These are phyloP conservation scores for Xylaria sp. DNA, from an alignment of 2,329 filamentous ascomycete species.

Conservation along the genomic window DNA sequence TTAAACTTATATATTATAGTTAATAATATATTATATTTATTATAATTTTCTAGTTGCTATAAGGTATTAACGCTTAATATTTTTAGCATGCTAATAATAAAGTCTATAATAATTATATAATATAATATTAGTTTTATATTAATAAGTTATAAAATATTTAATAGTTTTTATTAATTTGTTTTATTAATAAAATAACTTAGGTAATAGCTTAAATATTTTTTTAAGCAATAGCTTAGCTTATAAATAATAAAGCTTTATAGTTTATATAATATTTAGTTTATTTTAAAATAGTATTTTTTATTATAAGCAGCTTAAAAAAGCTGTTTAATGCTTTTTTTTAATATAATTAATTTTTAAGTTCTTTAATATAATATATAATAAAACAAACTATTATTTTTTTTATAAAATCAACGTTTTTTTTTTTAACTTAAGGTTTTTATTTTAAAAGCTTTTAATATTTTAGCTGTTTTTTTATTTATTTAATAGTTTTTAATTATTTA, in stretches of 20 bases:
- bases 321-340: background rate
- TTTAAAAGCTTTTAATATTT: too few relatives aligned
- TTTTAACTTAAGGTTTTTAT: too few relatives aligned
- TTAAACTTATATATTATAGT: conserved; percentile 2
- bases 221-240: too few relatives aligned
- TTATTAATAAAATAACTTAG: background rate
- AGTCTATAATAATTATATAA: background rate
- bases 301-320: background rate
- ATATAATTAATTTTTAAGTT: background rate
- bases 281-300: background rate
- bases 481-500: too few relatives aligned
- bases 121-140: background rate
- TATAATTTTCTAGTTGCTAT: background rate
- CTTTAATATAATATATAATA: too few relatives aligned
- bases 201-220: background rate
- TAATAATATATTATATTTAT: conserved; percentile 3
- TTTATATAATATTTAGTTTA: background rate
- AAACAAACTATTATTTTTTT: too few relatives aligned
- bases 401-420: too few relatives aligned
- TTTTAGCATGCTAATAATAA: background rate
- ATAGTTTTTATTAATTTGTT: background rate
- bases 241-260: too few relatives aligned
- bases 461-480: too few relatives aligned
- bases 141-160: background rate
- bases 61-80: background rate